A percentile compares a stretch with the other conserved stretches of the same genome.
These are phyloP conservation scores for Eryngium alpinum DNA, from an alignment of 140 eudicot species.

Conservation along the genomic window DNA sequence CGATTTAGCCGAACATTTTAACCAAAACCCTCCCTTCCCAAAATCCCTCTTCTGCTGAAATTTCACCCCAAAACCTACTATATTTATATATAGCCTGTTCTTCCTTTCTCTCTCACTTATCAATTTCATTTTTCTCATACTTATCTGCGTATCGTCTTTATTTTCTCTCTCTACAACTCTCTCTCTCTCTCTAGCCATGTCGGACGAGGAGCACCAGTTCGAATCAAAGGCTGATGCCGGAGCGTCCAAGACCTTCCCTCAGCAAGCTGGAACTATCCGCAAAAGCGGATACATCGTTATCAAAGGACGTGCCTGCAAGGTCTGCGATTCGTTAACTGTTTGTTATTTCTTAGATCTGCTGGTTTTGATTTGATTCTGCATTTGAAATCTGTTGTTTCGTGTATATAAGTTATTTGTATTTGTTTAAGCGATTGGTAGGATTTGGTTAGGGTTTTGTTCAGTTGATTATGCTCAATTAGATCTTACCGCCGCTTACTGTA, in stretches of 20 bases:
- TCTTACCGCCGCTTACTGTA: too few relatives aligned
- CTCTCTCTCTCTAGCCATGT: conserved; percentile 29
- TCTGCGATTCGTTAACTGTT: conserved; percentile 1
- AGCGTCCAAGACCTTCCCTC: conserved; percentile 73
- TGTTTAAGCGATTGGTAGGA: too few relatives aligned
- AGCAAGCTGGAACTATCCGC: conserved; percentile 83
- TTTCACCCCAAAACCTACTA: too few relatives aligned
- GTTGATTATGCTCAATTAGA: too few relatives aligned
- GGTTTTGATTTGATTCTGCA: too few relatives aligned
- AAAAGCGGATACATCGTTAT: conserved; percentile 67
- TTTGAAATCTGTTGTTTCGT: too few relatives aligned
- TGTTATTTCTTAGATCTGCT: too few relatives aligned
- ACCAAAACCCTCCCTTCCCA: not conserved
- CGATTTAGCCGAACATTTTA: not conserved
- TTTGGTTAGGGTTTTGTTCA: too few relatives aligned
- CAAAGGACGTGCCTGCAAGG: conserved; percentile 70
- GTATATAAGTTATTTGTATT: too few relatives aligned
- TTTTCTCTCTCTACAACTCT: conserved; percentile 8
- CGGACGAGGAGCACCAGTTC: conserved; percentile 89
- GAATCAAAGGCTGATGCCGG: conserved; percentile 85
- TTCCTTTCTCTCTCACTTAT: not conserved
- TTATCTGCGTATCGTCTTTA: not conserved
- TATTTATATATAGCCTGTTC: not conserved
- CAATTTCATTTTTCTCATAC: not conserved
- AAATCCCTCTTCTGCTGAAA: not conserved